Conservation (phyloP, 2,329 filamentous ascomycete genomes). For the Cladorrhinum sp. region DNA sequence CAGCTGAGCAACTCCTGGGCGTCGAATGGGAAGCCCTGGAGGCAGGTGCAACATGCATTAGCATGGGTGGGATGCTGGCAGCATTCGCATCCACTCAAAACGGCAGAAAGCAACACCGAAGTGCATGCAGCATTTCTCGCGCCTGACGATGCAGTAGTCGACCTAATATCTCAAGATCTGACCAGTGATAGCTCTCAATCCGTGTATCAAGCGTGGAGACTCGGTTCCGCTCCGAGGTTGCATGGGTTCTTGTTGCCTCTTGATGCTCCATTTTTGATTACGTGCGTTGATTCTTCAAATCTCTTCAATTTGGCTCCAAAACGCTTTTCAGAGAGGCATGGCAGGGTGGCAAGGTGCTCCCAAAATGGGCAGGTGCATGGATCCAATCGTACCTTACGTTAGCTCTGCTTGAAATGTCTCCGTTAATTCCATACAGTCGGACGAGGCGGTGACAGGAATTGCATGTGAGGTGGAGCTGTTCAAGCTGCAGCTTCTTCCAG, state of each 20-base stretch:
- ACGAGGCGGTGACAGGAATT: neutral
- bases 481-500: neutral
- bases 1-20: neutral
- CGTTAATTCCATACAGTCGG: neutral
- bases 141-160: neutral
- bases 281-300: neutral
- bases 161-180: neutral
- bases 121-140: neutral
- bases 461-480: neutral
- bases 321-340: neutral
- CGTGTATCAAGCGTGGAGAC: neutral
- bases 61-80: conserved; percentile 4
- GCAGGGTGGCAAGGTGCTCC: neutral
- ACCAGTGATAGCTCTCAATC: neutral
- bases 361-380: neutral
- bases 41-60: conserved; percentile 4
- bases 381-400: neutral
- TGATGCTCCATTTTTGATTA: neutral
- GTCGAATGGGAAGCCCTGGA: conserved; percentile 4
- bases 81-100: neutral
- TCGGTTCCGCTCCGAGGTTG: neutral
- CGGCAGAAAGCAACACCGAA: neutral
- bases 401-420: neutral
- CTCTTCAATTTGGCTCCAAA: neutral
- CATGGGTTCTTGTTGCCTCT: neutral